Base-by-base conservation (phyloP, 306 rosid species). In the Prunus dulcis region DNA sequence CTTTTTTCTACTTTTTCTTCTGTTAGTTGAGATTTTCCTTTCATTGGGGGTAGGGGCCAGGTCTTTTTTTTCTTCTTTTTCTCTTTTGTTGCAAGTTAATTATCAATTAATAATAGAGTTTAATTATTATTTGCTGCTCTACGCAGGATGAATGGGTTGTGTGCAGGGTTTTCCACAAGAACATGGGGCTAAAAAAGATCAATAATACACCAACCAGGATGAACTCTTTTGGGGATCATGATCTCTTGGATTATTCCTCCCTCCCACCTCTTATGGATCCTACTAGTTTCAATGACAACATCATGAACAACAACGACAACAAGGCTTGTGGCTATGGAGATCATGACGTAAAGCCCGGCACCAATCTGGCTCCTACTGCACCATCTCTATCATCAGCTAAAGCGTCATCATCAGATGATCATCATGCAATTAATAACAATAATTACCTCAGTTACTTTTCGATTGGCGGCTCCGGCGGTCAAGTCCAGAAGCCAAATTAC, bases 101-200 rank as follows among this genome's bases (percentile, higher is more conserved):
- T 76, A 45, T 84, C 12, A 61, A 77, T 6, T 30, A 64, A 12
- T 17, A 32, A 12, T 63, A 12, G 15, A 14, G 38, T 19, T 64
- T 65, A 9, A 71, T 32, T 34, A 51, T 34, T 38, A 47, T 10
- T 1, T 30, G 45, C 19, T 63, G 67, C 41, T 22, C 4, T 63
- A 78, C 41, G 62, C 84, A 95, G 99, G 92, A 89, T 67, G 99
- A 92, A 84, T 95, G 99, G 99, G 99, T 89, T 27, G 99, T 95
- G 9, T 76, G 83, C 84, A 88, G 89, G 68, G 88, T 95, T 64
- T 84, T 90, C 79, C 96, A 95, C 92, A 95, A 95, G 86, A 89
- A 76, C 84, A 69, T 80, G 9, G 93, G 84, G 69, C 76, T 79
- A 0, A 86, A 74, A 5, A 88, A 74, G 81, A 63, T 73, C 8